These are phyloP conservation scores for Rheum nobile DNA, from an alignment of 148 eudicot genomes.

Conservation along the genomic window DNA sequence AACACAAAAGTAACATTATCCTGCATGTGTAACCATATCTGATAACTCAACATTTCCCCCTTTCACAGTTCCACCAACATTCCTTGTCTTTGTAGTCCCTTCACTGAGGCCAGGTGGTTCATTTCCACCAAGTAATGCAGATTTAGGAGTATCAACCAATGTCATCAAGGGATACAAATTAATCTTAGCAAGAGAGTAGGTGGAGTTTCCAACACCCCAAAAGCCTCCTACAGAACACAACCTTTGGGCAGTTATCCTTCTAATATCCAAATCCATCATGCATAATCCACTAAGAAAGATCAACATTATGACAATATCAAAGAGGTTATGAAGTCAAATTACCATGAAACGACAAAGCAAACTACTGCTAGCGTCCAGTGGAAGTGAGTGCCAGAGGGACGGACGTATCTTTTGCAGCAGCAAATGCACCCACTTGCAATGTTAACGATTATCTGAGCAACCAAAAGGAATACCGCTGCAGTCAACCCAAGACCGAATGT, in stretches of 20 bases:
- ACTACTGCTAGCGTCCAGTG: conserved; percentile 50
- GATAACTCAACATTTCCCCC: too few species aligned
- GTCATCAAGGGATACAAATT: too few species aligned
- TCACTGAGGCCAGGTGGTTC: too few species aligned
- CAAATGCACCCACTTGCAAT: conserved; percentile 67
- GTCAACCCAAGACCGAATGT: conserved; percentile 61
- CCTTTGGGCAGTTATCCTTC: background rate
- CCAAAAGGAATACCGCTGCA: conserved; percentile 55
- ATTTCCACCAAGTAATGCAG: too few species aligned
- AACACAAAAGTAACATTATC: too few species aligned
- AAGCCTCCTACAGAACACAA: background rate
- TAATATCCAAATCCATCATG: background rate
- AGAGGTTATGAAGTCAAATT: conserved; percentile 10
- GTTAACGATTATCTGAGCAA: conserved; percentile 56
- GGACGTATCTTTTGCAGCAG: conserved; percentile 56
- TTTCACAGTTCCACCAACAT: too few species aligned
- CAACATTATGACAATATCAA: background rate
- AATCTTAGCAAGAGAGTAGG: too few species aligned
- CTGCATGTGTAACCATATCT: too few species aligned
- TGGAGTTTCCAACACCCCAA: too few species aligned
- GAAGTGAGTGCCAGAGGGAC: conserved; percentile 28
- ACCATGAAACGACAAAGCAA: conserved; percentile 85
- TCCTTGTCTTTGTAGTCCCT: too few species aligned
- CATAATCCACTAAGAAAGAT: background rate
- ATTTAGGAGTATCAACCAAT: too few species aligned